Base-by-base conservation (phyloP, 179 eudicot species). In the Camellia oleifera region DNA sequence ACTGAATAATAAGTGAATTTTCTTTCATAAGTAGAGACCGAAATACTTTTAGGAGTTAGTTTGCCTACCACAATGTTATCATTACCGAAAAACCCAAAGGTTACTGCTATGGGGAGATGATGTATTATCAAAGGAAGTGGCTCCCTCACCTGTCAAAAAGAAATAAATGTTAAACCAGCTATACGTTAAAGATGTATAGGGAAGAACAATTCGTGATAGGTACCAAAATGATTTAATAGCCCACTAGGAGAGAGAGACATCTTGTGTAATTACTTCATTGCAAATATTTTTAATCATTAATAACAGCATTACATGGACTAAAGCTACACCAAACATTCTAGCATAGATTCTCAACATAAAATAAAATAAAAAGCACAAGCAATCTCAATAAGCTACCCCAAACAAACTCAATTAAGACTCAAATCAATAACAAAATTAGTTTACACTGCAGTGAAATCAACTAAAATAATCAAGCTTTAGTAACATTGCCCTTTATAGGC, bases 21-120 rank as follows among this genome's bases (percentile, higher is more conserved):
- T 46, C 26, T 61, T 61, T 18, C 20, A 54, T 53, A 61, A 61
- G 4, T 42, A 76, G 40, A 52, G 75, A 58, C 8, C 67, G 26
- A 60, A 60, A 66, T 72, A 64, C 50, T 60, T 64, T 78, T 23
- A 69, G 60, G 63, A 57, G 5, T 15, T 7, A 72, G 53, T 70
- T 63, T 69, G 81, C 94, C 79, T 87, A 95, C 98, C 93, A 92
- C 89, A 42, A 86, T 86, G 83, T 82, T 90, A 45, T 91, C 95
- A 54, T 81, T 66, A 54, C 94, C 85, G 73, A 95, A 81, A 83
- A 93, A 90, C 20, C 90, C 99, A 87, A 95, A 95, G 71, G 98
- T 93, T 81, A 95, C 90, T 64, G 99, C 95, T 72, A 95, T 86
- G 48, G 99, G 99, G 72, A 93, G 93, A 82, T 95, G 99, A 82